phyloP scores from a whole-genome alignment of 371 early-diverging fungal species.

The Mucor circinelloides region DNA sequence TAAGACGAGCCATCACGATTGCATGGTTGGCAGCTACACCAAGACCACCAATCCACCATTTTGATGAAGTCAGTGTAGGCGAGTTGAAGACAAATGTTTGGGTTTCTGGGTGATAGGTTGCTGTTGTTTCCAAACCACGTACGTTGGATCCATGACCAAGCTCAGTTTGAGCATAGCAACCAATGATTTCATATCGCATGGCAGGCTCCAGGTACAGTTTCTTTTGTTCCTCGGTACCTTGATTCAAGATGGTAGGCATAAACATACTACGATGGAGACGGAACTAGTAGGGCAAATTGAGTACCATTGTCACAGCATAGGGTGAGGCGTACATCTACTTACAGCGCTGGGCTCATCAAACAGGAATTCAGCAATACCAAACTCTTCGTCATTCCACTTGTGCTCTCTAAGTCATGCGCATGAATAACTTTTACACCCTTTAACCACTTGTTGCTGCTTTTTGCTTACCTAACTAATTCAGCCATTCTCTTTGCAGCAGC shows the following conservation, averaged over 20 bases:
- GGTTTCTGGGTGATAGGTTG: conserved; percentile 72
- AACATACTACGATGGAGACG: conserved; percentile 70
- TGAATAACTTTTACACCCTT: background rate
- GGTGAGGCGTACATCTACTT: conserved; percentile 22
- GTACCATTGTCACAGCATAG: background rate
- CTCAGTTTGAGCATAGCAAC: conserved; percentile 82
- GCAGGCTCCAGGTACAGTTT: conserved; percentile 65
- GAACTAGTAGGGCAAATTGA: conserved; percentile 30
- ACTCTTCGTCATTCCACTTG: conserved; percentile 57
- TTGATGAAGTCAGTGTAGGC: conserved; percentile 74
- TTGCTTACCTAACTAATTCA: conserved; percentile 47
- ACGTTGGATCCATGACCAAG: conserved; percentile 81
- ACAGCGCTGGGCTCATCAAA: conserved; percentile 63
- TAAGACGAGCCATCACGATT: conserved; percentile 78
- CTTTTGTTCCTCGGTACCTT: conserved; percentile 71
- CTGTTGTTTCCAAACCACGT: conserved; percentile 85
- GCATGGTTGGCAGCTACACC: conserved; percentile 82
- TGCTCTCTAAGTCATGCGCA: conserved; percentile 32
- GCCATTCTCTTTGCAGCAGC: conserved; percentile 53
- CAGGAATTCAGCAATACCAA: conserved; percentile 52
- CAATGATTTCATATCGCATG: conserved; percentile 67
- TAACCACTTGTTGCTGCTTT: background rate
- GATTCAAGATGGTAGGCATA: conserved; percentile 68
- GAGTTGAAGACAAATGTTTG: conserved; percentile 77
- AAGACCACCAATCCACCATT: conserved; percentile 93